These are phyloP conservation scores for Triglochin maritima DNA, from an alignment of 106 monocot species.

Conservation along the genomic window DNA sequence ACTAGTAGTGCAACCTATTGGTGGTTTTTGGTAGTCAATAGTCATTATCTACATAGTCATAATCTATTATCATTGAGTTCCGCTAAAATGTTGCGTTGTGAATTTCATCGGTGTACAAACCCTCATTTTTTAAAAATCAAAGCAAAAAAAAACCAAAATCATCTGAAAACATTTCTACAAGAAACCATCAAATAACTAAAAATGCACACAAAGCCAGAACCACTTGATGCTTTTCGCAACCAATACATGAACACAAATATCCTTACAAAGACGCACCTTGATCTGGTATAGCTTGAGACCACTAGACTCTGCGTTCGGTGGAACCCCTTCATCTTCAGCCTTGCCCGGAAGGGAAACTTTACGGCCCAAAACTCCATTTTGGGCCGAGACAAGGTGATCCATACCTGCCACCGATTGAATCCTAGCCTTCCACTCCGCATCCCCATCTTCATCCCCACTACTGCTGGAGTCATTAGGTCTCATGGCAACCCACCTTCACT, in stretches of 20 bases:
- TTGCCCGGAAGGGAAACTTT: neutral
- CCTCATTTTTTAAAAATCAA: neutral
- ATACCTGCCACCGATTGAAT: neutral
- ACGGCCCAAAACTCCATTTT: neutral
- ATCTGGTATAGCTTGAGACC: constrained; percentile 8
- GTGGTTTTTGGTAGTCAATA: too few species aligned
- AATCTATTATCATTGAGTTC: too few species aligned
- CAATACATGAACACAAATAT: neutral
- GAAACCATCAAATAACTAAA: neutral
- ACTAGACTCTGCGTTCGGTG: neutral
- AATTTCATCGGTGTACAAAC: neutral
- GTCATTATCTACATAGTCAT: too few species aligned
- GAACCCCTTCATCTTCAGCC: neutral
- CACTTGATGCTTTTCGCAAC: neutral
- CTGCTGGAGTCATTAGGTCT: neutral
- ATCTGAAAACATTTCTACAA: neutral
- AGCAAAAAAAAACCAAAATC: too few species aligned
- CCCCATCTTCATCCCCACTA: constrained; percentile 3
- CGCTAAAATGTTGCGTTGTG: too few species aligned
- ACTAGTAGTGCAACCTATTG: too few species aligned
- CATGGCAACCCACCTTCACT: too few species aligned
- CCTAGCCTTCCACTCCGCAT: neutral
- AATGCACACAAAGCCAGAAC: neutral
- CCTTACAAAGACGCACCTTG: neutral
- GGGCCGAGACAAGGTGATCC: neutral